phyloP scores from a whole-genome alignment of 495 filamentous ascomycete species.

The Penicillium robsamsonii region DNA sequence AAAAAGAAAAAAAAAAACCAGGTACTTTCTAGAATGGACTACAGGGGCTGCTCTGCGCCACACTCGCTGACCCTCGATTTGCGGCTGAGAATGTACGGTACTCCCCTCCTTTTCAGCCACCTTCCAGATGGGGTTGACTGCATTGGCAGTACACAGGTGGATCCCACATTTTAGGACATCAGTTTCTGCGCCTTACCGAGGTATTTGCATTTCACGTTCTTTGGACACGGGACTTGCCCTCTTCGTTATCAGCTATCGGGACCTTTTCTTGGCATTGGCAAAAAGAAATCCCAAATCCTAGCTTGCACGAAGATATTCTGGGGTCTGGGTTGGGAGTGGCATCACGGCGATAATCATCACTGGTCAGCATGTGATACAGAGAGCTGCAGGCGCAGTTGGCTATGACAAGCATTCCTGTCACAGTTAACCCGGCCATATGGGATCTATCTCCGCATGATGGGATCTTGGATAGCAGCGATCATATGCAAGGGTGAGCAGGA shows the following conservation, averaged over 20 bases:
- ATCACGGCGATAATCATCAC: neutral
- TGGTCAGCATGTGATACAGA: constrained; percentile 3
- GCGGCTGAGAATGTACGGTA: constrained; percentile 12
- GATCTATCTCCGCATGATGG: constrained; percentile 14
- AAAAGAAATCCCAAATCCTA: neutral
- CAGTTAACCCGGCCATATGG: constrained; percentile 2
- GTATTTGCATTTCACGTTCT: neutral
- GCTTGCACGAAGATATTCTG: neutral
- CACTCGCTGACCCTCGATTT: constrained; percentile 12
- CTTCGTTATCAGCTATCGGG: neutral
- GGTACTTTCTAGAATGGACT: constrained; percentile 8
- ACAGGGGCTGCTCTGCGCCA: constrained; percentile 20
- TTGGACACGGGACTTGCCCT: neutral
- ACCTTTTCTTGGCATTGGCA: neutral
- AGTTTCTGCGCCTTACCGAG: neutral
- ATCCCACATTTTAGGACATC: neutral
- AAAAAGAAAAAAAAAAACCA: neutral
- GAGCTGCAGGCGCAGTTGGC: constrained; percentile 18
- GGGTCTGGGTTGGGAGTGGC: neutral
- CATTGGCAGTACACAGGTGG: constrained; percentile 3
- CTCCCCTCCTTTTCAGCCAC: neutral
- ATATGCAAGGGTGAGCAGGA: constrained; percentile 22
- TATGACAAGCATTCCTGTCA: constrained; percentile 22
- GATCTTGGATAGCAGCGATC: constrained; percentile 14
- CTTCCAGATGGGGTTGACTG: constrained; percentile 7